Evolutionary conservation across 129 eudicot species (phyloP).

Genomic region (Solidago caesia): DNA sequence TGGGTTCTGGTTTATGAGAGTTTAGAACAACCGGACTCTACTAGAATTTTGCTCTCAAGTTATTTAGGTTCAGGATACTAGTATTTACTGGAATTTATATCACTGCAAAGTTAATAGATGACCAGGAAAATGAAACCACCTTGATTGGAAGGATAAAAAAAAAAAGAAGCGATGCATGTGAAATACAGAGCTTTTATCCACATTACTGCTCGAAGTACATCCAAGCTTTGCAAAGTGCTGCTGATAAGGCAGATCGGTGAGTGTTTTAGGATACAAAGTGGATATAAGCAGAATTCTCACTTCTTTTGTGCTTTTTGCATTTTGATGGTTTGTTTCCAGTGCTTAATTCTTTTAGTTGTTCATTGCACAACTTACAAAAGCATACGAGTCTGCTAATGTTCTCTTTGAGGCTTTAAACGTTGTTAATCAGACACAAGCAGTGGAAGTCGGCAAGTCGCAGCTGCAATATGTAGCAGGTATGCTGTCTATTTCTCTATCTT

Average conservation of each 20-base stretch:
- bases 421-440: slow-evolving; percentile 92
- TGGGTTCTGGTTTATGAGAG: slow-evolving; percentile 13
- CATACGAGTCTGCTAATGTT: slow-evolving; percentile 96
- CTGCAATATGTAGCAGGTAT: slow-evolving; percentile 96
- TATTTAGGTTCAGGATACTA: too few relatives aligned
- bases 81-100: background rate
- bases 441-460: slow-evolving; percentile 94
- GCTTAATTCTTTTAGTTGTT: slow-evolving; percentile 18
- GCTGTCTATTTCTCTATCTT: slow-evolving; percentile 1
- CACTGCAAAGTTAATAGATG: background rate
- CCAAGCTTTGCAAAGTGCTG: slow-evolving; percentile 98
- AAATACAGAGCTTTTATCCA: slow-evolving; percentile 98
- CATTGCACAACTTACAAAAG: slow-evolving; percentile 80
- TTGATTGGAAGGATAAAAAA: slow-evolving; percentile 92
- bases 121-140: slow-evolving; percentile 95
- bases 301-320: background rate
- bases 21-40: background rate
- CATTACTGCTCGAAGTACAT: slow-evolving; percentile 92
- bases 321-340: background rate
- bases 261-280: slow-evolving; percentile 28
- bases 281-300: slow-evolving; percentile 8
- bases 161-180: slow-evolving; percentile 91
- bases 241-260: slow-evolving; percentile 98
- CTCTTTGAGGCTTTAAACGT: slow-evolving; percentile 96
- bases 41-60: too few relatives aligned